Base-by-base conservation (phyloP, 2,329 filamentous ascomycete species). In the Diaporthe helianthi region DNA sequence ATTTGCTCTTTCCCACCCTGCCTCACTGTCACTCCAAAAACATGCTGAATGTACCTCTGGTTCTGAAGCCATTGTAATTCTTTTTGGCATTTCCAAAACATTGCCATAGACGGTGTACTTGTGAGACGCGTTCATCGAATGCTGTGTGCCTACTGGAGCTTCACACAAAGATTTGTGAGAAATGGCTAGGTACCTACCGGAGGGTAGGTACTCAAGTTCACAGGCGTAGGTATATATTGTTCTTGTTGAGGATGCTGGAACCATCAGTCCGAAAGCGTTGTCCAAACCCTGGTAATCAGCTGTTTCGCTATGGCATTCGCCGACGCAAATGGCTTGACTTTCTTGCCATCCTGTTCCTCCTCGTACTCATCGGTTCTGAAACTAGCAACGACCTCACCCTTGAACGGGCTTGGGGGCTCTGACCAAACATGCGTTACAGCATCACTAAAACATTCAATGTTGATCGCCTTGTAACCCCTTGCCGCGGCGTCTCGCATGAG, bases 401-500 rank as follows among this genome's bases (percentile, higher is more conserved):
- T 67, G 64, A 76, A 77, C 53, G 76, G 76, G 58, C 54, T 63
- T 2, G 76, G 76, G 55, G 74, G 74, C 31, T 75, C 69, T 15
- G 61, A 61, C 75, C 76, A 78, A 13, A 76, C 74, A 13, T 74
- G 67, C 5, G n/a, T 69, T 19, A 78, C 76, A 5, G 73, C 73
- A 33, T 73, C 73, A n/a, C 72, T 63, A 4, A 70, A 51, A 22
- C 69, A 72, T 41, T 75, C 74, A 24, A 78, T 75, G 68, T 77
- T 75, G 33, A 76, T 75, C 1, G 65, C 75, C 31, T 73, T 66
- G 60, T 73, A 78, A 10, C 77, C 75, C 44, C 67, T 63, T 19
- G 29, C 67, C 9, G 69, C 72, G 13, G 70, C 68, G 6, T 72
- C 67, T 15, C 60, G 67, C 76, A 78, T 75, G 58, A 76, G 66